A percentile compares a stretch with the other conserved stretches of the same genome.
These are phyloP conservation scores for Xylaria venustula DNA, from an alignment of 495 filamentous ascomycete genomes.

Conservation along the genomic window DNA sequence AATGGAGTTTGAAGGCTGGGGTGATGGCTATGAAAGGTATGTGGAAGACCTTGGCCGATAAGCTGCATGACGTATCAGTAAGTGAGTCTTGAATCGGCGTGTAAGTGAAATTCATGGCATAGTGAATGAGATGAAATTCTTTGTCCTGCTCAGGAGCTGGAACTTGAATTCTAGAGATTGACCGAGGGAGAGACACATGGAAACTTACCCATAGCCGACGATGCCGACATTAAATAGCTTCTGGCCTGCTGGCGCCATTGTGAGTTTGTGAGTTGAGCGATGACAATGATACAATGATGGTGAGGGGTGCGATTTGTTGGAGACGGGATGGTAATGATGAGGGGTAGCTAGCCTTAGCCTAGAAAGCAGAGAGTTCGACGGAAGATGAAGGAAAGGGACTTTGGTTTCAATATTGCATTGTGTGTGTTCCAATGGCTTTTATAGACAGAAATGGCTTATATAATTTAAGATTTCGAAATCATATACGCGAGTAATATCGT, in stretches of 20 bases:
- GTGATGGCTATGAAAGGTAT: constrained; percentile 77
- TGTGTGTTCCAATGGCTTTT: neutral
- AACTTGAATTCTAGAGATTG: too few relatives aligned
- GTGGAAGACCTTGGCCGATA: constrained; percentile 88
- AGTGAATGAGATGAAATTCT: neutral
- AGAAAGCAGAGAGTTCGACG: too few relatives aligned
- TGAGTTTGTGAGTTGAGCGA: neutral
- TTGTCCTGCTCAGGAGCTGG: too few relatives aligned
- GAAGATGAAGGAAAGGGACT: neutral
- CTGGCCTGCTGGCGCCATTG: constrained; percentile 19
- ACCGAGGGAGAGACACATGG: neutral
- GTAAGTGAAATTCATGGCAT: neutral
- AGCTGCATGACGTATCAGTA: constrained; percentile 37
- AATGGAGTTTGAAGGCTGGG: constrained; percentile 65
- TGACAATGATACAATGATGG: neutral
- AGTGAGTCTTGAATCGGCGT: constrained; percentile 15
- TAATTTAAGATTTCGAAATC: neutral
- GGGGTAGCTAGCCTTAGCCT: neutral
- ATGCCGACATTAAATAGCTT: constrained; percentile 51
- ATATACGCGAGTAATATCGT: neutral
- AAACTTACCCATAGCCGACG: constrained; percentile 53
- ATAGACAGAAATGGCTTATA: neutral
- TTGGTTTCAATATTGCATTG: neutral
- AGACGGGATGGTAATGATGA: neutral
- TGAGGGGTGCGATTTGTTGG: neutral